Conservation (phyloP, 176 grass and related monocot genomes). For the Phyllostachys edulis region DNA sequence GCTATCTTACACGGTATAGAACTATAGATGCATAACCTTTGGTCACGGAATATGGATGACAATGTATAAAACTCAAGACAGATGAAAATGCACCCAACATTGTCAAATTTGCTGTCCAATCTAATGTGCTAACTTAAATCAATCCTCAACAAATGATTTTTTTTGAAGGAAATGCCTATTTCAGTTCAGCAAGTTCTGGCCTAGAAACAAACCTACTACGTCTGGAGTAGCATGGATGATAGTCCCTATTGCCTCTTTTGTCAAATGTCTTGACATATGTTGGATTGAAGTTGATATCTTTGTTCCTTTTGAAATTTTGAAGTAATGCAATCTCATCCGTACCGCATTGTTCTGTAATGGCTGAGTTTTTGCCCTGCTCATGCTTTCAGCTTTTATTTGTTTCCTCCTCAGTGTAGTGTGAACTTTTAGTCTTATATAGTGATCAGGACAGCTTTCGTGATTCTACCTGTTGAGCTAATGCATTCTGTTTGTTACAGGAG, state of each 20-base stretch:
- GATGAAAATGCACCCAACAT: conserved; percentile 12
- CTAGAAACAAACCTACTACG: background rate
- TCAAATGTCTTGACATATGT: conserved; percentile 10
- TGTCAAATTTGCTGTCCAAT: conserved; percentile 15
- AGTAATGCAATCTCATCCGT: background rate
- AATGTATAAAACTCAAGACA: conserved; percentile 15
- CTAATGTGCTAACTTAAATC: background rate
- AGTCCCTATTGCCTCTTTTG: background rate
- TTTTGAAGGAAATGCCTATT: background rate
- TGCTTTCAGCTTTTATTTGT: conserved; percentile 19
- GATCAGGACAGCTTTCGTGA: conserved; percentile 1
- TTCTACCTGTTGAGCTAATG: conserved; percentile 10
- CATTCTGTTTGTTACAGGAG: conserved; percentile 57
- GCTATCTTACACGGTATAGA: background rate
- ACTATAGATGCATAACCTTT: background rate
- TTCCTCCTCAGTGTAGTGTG: background rate
- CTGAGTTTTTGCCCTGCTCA: background rate
- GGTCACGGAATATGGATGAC: background rate
- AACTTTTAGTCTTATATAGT: conserved; percentile 8
- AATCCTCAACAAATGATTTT: background rate
- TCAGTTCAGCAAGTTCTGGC: background rate
- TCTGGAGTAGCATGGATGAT: conserved; percentile 20
- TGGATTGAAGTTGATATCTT: conserved; percentile 5
- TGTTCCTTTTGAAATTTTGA: background rate
- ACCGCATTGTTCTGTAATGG: background rate